Evolutionary conservation across 1,284 basidiomycete genomes (phyloP).

Genomic region (Irpex sp.): DNA sequence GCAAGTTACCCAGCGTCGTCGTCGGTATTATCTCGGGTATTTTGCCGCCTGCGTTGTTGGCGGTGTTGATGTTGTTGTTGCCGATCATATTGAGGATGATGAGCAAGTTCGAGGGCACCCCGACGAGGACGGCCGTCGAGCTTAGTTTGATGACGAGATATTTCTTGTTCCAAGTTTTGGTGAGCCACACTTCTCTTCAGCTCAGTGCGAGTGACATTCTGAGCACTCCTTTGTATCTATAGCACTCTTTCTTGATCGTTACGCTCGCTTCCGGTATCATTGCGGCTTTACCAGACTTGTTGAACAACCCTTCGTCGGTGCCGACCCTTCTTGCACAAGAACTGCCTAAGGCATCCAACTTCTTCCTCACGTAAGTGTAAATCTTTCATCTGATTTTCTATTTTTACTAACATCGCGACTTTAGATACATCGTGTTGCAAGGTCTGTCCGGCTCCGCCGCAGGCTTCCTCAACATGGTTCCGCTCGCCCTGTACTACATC

Average conservation of each 20-base stretch:
- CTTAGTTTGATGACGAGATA: constrained; percentile 87
- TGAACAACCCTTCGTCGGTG: constrained; percentile 54
- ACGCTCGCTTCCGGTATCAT: constrained; percentile 80
- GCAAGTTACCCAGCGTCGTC: constrained; percentile 52
- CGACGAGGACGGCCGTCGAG: constrained; percentile 77
- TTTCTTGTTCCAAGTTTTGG: constrained; percentile 89
- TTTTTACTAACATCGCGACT: no score
- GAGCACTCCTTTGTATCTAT: not conserved
- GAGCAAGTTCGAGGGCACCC: constrained; percentile 76
- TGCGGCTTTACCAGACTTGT: constrained; percentile 54
- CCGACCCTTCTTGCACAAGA: constrained; percentile 67
- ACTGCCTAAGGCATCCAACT: constrained; percentile 84
- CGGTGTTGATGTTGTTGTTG: constrained; percentile 87
- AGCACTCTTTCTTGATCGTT: constrained; percentile 88
- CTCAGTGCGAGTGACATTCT: not conserved
- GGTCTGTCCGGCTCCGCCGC: constrained; percentile 73
- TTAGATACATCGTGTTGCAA: constrained; percentile 55
- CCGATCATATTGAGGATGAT: constrained; percentile 80
- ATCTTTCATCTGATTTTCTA: not conserved
- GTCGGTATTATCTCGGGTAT: constrained; percentile 90
- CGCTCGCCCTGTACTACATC: constrained; percentile 79
- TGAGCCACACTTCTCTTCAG: constrained; percentile 34
- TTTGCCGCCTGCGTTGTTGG: constrained; percentile 79
- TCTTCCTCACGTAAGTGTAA: constrained; percentile 71
- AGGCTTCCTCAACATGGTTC: constrained; percentile 75